Evolutionary conservation across 2,329 filamentous ascomycete genomes (phyloP).

Genomic region (Talaromyces atroroseus): DNA sequence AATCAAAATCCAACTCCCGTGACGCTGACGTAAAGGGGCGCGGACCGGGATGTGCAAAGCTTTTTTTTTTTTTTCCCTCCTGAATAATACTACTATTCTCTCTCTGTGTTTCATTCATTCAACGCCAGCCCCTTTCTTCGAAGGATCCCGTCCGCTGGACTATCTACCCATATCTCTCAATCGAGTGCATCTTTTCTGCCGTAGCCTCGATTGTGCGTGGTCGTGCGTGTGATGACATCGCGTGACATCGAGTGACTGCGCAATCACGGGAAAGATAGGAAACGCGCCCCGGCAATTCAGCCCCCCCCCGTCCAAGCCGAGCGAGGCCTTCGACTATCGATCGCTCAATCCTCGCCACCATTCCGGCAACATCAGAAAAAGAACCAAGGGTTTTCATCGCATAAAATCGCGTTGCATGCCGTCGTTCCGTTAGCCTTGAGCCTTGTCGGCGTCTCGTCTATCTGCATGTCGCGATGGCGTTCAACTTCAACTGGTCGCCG

Average conservation of each 20-base stretch:
- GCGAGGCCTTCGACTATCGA: too few species aligned
- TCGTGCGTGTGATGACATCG: slow-evolving; percentile 1
- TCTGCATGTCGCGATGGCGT: slow-evolving; percentile 63
- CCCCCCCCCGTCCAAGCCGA: neutral
- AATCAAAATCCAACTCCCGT: neutral
- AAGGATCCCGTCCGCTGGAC: slow-evolving; percentile 11
- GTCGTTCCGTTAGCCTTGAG: slow-evolving; percentile 6
- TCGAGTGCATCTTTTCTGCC: neutral
- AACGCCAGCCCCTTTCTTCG: slow-evolving; percentile 3
- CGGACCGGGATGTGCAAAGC: neutral
- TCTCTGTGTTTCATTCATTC: neutral
- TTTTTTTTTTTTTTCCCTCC: slow-evolving; percentile 1
- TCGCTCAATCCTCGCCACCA: neutral
- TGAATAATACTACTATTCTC: neutral
- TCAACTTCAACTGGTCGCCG: slow-evolving; percentile 99
- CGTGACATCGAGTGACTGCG: neutral
- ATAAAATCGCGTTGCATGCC: slow-evolving; percentile 4
- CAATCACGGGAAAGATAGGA: slow-evolving; percentile 12
- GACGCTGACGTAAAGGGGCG: slow-evolving; percentile 5
- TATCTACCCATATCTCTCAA: neutral
- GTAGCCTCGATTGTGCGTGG: neutral
- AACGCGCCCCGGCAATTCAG: neutral
- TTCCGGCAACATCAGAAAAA: neutral
- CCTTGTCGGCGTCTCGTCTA: slow-evolving; percentile 12
- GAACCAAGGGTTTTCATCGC: neutral